Evolutionary conservation across 805 yeast genomes (phyloP), one percentile per base, ranked within the genome.

Genomic region (Ascoidea asiatica): DNA sequence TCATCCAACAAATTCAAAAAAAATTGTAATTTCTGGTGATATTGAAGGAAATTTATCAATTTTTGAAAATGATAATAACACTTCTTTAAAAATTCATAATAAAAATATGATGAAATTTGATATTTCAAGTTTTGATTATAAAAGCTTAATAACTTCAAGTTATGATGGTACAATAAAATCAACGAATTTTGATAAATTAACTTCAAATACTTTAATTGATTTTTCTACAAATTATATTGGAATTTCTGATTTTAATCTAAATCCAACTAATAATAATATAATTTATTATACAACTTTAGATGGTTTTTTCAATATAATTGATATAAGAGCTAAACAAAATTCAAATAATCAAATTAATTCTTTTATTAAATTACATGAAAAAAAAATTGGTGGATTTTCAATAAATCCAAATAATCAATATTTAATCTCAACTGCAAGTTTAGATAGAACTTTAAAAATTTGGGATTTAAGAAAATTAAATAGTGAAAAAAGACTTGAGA

Each of bases 311-410:
- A 77, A 84, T 19, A 70, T 67, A n/a, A 70, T 80, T 48, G 97
- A 90, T 58, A 44, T 77, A 11, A 66, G 98, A 50, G 60, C 67
- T 17, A 53, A 54, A 29, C 67, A 69, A 42, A 66, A 64, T 47
- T 51, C 61, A 2, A 53, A 53, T 29, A 48, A 52, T 18, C 50
- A 56, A 11, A 47, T 53, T 2, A 43, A 53, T 1, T 52, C 61
- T 4, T 61, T 79, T n/a, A 64, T 70, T 39, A 67, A 94, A 50
- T 59, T 89, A 15, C 86, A 89, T 46, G 94, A 85, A 55, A 89
- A 90, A 57, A 92, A 92, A 57, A 89, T 92, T 45, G 97, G 97
- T 0, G 87, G 94, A 1, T 86, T 92, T 60, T 57, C 81, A 1
- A 72, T 86, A 17, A 87, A 87, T 53, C 97, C 97, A 1, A 59